Evolutionary conservation across 371 early-diverging fungal genomes (phyloP).

Genomic region (Apophysomyces trapeziformis): DNA sequence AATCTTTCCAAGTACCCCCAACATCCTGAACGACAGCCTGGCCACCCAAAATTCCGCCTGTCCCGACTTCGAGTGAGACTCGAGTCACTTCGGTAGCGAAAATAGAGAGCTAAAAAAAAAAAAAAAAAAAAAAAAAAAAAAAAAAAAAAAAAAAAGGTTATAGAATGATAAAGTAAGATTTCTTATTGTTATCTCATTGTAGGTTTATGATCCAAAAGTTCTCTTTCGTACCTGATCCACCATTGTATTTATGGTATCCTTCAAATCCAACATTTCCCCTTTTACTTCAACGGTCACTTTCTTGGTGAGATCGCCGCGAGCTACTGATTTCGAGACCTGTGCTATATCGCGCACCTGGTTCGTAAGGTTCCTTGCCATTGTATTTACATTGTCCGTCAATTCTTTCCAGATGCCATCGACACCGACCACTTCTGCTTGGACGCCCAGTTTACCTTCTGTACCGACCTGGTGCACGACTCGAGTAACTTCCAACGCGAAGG

Average conservation of each 20-base stretch:
- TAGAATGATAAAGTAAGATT: background rate
- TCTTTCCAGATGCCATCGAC: slow-evolving; percentile 65
- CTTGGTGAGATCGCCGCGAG: slow-evolving; percentile 50
- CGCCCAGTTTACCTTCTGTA: slow-evolving; percentile 40
- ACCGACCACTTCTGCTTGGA: slow-evolving; percentile 35
- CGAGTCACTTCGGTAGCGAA: slow-evolving; percentile 67
- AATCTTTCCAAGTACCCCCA: slow-evolving; percentile 64
- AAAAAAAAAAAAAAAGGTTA: slow-evolving; percentile 12
- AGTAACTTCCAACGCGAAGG: slow-evolving; percentile 43
- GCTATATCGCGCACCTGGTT: slow-evolving; percentile 56
- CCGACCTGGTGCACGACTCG: slow-evolving; percentile 42
- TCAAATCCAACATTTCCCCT: slow-evolving; percentile 59
- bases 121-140: slow-evolving; percentile 14
- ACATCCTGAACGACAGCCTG: slow-evolving; percentile 61
- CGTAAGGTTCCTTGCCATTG: slow-evolving; percentile 47
- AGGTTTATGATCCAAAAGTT: background rate
- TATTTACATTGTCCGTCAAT: slow-evolving; percentile 60
- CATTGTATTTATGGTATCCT: slow-evolving; percentile 59
- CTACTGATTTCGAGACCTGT: slow-evolving; percentile 49
- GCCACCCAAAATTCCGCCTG: slow-evolving; percentile 67
- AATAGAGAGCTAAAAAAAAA: slow-evolving; percentile 30
- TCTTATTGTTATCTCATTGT: background rate
- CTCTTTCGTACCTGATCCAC: slow-evolving; percentile 42
- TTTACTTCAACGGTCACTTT: slow-evolving; percentile 46
- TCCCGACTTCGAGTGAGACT: slow-evolving; percentile 70